phyloP scores from a whole-genome alignment of 2,329 filamentous ascomycete genomes.

The Paecilomyces variotii region DNA sequence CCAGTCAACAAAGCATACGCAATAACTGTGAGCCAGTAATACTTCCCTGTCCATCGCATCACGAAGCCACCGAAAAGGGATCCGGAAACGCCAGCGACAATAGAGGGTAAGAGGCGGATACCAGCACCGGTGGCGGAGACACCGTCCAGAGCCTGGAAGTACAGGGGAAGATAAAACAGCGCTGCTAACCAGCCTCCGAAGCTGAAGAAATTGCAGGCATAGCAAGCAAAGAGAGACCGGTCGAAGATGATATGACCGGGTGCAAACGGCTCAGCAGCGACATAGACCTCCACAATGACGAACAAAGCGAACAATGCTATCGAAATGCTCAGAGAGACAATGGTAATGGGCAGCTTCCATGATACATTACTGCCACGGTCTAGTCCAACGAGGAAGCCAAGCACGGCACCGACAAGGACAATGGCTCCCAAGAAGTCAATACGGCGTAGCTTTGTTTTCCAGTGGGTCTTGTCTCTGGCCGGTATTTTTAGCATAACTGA shows the following conservation, averaged over 20 bases:
- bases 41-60: slow-evolving; percentile 64
- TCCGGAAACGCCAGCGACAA: slow-evolving; percentile 54
- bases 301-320: slow-evolving; percentile 58
- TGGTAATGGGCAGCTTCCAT: slow-evolving; percentile 54
- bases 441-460: slow-evolving; percentile 56
- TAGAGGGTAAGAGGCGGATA: slow-evolving; percentile 58
- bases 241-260: slow-evolving; percentile 67
- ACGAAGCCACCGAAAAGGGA: slow-evolving; percentile 57
- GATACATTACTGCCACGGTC: slow-evolving; percentile 66
- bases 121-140: slow-evolving; percentile 58
- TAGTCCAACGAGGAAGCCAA: slow-evolving; percentile 59
- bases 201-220: slow-evolving; percentile 64
- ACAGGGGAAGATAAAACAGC: slow-evolving; percentile 68
- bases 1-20: slow-evolving; percentile 48
- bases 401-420: slow-evolving; percentile 57
- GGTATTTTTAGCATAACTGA: slow-evolving; percentile 56
- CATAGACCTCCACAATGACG: slow-evolving; percentile 57
- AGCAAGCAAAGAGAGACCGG: slow-evolving; percentile 57
- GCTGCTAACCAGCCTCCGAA: slow-evolving; percentile 53
- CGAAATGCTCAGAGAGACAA: slow-evolving; percentile 50
- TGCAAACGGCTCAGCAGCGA: slow-evolving; percentile 65
- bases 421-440: slow-evolving; percentile 68
- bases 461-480: slow-evolving; percentile 49
- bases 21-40: slow-evolving; percentile 59
- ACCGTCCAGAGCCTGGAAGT: slow-evolving; percentile 65